A percentile compares a stretch with the other conserved stretches of the same genome.
Evolutionary conservation across 345 rosid genomes (phyloP).

Genomic region (Hibiscus syriacus): DNA sequence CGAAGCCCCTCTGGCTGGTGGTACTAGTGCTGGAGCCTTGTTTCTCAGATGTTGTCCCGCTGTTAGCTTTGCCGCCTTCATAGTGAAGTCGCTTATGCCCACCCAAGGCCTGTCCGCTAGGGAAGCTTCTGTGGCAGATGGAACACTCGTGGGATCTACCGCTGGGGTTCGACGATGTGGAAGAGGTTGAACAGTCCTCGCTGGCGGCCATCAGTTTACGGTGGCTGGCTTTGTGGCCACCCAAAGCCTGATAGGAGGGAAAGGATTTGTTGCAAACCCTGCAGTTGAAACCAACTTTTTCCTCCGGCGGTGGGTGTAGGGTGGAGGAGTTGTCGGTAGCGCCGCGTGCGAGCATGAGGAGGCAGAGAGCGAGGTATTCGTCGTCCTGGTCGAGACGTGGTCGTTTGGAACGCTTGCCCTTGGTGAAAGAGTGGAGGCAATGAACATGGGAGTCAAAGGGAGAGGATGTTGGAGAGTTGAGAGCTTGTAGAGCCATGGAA

Average conservation of each 20-base stretch:
- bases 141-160: constrained; percentile 60
- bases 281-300: constrained; percentile 48
- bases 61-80: constrained; percentile 39
- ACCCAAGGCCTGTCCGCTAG: constrained; percentile 68
- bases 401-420: constrained; percentile 81
- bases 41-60: constrained; percentile 36
- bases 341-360: constrained; percentile 90
- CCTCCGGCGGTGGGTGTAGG: constrained; percentile 7
- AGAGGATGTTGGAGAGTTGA: constrained; percentile 45
- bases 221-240: constrained; percentile 92
- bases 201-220: constrained; percentile 34
- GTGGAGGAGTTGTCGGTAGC: constrained; percentile 11
- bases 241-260: constrained; percentile 77
- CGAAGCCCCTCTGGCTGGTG: constrained; percentile 41
- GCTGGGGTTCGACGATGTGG: constrained; percentile 5
- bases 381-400: constrained; percentile 43
- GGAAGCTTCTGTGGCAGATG: constrained; percentile 57
- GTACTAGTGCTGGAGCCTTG: constrained; percentile 46
- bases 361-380: constrained; percentile 85
- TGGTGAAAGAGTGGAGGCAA: constrained; percentile 56
- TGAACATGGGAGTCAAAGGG: constrained; percentile 25
- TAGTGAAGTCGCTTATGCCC: constrained; percentile 73
- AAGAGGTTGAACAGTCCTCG: constrained; percentile 23
- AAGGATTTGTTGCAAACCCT: constrained; percentile 67
- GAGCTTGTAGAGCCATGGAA: constrained; percentile 58